Conservation (phyloP, 768 basidiomycete genomes). For the Xanthoconium purpureum region DNA sequence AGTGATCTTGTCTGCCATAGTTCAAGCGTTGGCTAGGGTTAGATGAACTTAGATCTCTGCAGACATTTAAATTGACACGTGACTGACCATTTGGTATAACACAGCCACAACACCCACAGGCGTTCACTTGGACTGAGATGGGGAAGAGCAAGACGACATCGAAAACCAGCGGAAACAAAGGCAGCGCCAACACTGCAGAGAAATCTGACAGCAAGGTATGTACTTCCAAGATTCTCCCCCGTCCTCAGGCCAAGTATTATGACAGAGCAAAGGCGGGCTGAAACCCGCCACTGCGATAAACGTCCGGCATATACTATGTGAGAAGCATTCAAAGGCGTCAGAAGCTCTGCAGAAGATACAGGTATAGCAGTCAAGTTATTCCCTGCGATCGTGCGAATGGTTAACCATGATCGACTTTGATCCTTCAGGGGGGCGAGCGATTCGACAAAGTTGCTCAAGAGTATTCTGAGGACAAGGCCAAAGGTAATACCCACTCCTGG, state of each 20-base stretch:
- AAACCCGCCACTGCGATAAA: slow-evolving; percentile 82
- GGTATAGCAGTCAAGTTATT: slow-evolving; percentile 37
- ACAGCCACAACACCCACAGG: slow-evolving; percentile 5
- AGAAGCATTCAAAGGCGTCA: slow-evolving; percentile 77
- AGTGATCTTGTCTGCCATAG: slow-evolving; percentile 93
- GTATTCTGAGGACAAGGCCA: slow-evolving; percentile 90
- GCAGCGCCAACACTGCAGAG: slow-evolving; percentile 13
- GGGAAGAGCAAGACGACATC: slow-evolving; percentile 31
- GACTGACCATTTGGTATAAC: neutral
- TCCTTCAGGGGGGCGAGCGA: slow-evolving; percentile 62
- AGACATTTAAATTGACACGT: slow-evolving; percentile 12
- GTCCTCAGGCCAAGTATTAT: neutral
- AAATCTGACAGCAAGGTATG: slow-evolving; percentile 25
- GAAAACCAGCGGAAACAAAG: slow-evolving; percentile 21
- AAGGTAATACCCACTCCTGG: slow-evolving; percentile 45
- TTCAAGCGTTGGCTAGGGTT: slow-evolving; percentile 4
- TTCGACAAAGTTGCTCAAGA: slow-evolving; percentile 90
- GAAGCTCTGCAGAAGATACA: slow-evolving; percentile 80
- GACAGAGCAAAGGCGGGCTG: slow-evolving; percentile 54
- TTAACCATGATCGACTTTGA: neutral
- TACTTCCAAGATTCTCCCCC: neutral
- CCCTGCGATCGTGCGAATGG: neutral
- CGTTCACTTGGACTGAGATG: slow-evolving; percentile 10
- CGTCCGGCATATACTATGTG: slow-evolving; percentile 85
- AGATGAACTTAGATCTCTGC: neutral